Evolutionary conservation across 768 basidiomycete genomes (phyloP).

Genomic region (Serendipita sp.): DNA sequence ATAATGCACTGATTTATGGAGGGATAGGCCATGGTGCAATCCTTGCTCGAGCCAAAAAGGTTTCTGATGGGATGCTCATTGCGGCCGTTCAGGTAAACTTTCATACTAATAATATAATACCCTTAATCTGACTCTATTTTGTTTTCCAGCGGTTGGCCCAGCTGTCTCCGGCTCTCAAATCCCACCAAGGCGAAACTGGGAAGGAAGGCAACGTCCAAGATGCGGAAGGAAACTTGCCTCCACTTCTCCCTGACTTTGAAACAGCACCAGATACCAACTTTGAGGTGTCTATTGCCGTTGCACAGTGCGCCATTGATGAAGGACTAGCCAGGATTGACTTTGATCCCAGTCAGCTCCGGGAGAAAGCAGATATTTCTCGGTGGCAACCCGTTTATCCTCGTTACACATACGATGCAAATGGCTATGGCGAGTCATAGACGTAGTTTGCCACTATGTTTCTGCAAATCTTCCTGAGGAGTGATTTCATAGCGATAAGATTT

Average conservation of each 20-base stretch:
- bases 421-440: background rate
- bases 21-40: conserved; percentile 73
- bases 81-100: conserved; percentile 34
- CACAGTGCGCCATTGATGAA: conserved; percentile 60
- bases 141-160: conserved; percentile 40
- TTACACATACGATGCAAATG: conserved; percentile 32
- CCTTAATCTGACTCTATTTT: no score
- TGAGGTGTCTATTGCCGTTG: conserved; percentile 65
- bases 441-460: no score
- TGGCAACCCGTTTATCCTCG: conserved; percentile 54
- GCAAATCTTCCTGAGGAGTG: no score
- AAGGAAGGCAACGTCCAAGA: background rate
- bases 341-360: conserved; percentile 38
- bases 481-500: no score
- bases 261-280: conserved; percentile 60
- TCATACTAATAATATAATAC: no score
- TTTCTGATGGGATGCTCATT: conserved; percentile 81
- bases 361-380: conserved; percentile 30
- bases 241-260: conserved; percentile 59
- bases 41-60: conserved; percentile 38
- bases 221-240: conserved; percentile 14
- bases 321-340: conserved; percentile 45
- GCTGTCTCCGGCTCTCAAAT: conserved; percentile 55
- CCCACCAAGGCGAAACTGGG: conserved; percentile 23
- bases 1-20: conserved; percentile 71